Evolutionary conservation across 2,329 filamentous ascomycete species (phyloP).

Genomic region (Acrodontium crateriforme): DNA sequence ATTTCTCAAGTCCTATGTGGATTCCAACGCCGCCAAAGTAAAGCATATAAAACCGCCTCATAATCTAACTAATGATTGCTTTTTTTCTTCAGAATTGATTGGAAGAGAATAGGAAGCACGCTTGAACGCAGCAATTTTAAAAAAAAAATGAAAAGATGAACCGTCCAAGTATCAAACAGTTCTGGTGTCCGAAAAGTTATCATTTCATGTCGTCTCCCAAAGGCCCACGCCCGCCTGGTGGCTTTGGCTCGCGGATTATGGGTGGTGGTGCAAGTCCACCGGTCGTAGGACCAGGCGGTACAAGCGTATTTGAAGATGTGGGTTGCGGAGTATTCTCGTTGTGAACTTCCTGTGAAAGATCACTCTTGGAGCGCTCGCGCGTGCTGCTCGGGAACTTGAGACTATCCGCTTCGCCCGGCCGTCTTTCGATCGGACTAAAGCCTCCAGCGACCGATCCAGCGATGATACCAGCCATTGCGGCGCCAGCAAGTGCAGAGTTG

Average conservation of each 20-base stretch:
- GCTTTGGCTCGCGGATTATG: neutral
- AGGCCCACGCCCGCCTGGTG: no score
- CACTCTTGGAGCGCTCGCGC: slow-evolving; percentile 17
- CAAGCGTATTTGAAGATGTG: neutral
- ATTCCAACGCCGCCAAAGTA: no score
- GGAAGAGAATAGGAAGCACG: no score
- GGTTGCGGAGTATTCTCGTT: slow-evolving; percentile 1
- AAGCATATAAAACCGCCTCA: no score
- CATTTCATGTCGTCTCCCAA: no score
- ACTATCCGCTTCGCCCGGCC: slow-evolving; percentile 26
- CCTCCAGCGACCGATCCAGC: slow-evolving; percentile 58
- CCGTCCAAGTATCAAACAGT: no score
- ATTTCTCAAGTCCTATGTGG: no score
- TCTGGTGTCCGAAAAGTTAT: no score
- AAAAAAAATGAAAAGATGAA: no score
- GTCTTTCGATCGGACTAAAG: slow-evolving; percentile 57
- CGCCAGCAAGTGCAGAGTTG: slow-evolving; percentile 59
- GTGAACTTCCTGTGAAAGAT: slow-evolving; percentile 8
- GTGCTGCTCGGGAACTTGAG: slow-evolving; percentile 27
- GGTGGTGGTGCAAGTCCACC: neutral
- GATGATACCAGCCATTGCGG: slow-evolving; percentile 73
- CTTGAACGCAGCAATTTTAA: no score
- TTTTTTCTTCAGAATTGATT: no score
- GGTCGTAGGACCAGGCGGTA: neutral
- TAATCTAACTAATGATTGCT: no score